Base-by-base conservation (phyloP, 2,329 filamentous ascomycete genomes). In the Colletotrichum simmondsii region DNA sequence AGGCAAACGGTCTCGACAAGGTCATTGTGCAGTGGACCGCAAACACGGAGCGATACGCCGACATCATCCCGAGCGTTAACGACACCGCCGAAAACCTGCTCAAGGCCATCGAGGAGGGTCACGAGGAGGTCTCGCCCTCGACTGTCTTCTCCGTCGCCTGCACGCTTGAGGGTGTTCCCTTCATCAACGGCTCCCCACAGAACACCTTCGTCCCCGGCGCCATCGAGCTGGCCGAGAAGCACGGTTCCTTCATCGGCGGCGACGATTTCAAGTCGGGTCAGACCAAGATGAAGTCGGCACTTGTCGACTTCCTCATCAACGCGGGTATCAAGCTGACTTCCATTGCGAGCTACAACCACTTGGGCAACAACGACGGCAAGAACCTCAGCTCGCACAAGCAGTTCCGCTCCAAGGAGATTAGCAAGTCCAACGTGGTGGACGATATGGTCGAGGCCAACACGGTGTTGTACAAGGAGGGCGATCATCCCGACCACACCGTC, bases 201-300 rank as follows among this genome's bases (percentile, higher is more conserved):
- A 99, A 99, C 89, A 99, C 97, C 56, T 98, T 99, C 79, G 96
- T 99, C 24, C 96, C 96, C 10, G 97, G 97, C 80, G 94, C 93
- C 73, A 92, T 98, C 77, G 89, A 96, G 80, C 91, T 99, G 71
- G 97, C 97, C 26, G 94, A 97, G 87, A 89, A 93, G 84, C 92
- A 97, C 84, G 89, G 90, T 70, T 92, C 95, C 75, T 99, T 97
- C 87, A 95, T 99, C 79, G 97, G 97, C 72, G 97, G 97, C 76
- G 97, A 99, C 80, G 97, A 99, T 87, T 99, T 99, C 92, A 99
- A 99, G 88, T 98, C 97, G 75, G 97, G 97, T 75, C 97, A 99
- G 89, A 99, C 97, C 83, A 99, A 99, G 92, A 99, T 99, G 97
- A 99, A 99, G 88, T 98, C 97, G 73, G 97, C 97, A 24, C 91